Evolutionary conservation across 2,329 filamentous ascomycete species (phyloP).

Genomic region (Kalmusia sp.): DNA sequence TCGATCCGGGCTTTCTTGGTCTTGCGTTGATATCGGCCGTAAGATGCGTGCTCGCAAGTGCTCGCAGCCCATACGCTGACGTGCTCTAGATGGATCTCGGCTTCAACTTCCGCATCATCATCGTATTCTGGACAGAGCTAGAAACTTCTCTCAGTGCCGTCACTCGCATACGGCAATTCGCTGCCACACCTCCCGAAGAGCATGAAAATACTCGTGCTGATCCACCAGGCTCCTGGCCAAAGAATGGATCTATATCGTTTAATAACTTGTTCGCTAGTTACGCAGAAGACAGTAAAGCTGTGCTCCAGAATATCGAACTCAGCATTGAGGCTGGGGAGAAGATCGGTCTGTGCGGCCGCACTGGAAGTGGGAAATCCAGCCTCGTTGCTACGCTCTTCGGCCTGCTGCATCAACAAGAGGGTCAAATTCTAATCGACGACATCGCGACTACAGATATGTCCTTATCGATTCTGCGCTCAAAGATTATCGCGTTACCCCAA

Average conservation of each 20-base stretch:
- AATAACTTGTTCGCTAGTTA: constrained; percentile 48
- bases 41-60: constrained; percentile 81
- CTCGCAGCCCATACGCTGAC: constrained; percentile 78
- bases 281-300: constrained; percentile 21
- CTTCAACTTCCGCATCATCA: constrained; percentile 86
- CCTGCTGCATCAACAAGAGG: constrained; percentile 46
- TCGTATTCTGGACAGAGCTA: constrained; percentile 68
- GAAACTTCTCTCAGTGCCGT: constrained; percentile 99
- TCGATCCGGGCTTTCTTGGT: constrained; percentile 79
- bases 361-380: constrained; percentile 54
- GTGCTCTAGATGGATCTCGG: constrained; percentile 96
- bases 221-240: constrained; percentile 46
- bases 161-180: constrained; percentile 85
- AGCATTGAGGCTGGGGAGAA: constrained; percentile 41
- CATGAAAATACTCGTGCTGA: constrained; percentile 78
- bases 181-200: constrained; percentile 87
- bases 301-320: constrained; percentile 52
- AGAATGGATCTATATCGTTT: constrained; percentile 47
- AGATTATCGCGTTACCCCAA: constrained; percentile 61
- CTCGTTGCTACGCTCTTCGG: constrained; percentile 51
- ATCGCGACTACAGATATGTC: constrained; percentile 48
- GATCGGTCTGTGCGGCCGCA: constrained; percentile 58
- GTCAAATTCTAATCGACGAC: constrained; percentile 56
- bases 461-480: constrained; percentile 53
- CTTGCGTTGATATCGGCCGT: constrained; percentile 88